These are phyloP conservation scores for Saposhnikovia divaricata DNA, from an alignment of 129 eudicot species.

Conservation along the genomic window DNA sequence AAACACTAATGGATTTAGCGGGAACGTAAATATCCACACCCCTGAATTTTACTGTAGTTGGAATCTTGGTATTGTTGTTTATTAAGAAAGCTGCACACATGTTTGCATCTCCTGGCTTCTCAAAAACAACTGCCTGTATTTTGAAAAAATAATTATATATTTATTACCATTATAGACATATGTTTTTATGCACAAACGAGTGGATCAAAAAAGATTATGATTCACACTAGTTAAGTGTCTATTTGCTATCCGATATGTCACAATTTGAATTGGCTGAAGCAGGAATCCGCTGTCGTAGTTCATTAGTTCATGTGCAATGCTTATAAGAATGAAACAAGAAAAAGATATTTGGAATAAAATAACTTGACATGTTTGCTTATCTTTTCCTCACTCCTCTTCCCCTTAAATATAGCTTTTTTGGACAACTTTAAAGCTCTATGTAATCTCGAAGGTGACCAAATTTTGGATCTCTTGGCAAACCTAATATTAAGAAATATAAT, in stretches of 20 bases:
- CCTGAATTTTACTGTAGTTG: conserved; percentile 38
- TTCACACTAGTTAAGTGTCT: not conserved
- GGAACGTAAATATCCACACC: conserved; percentile 45
- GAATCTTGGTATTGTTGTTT: conserved; percentile 45
- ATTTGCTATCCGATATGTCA: not conserved
- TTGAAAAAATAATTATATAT: not conserved
- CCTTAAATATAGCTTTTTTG: conserved; percentile 62
- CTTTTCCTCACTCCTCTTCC: conserved; percentile 4
- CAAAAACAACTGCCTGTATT: conserved; percentile 45
- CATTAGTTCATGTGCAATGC: not conserved
- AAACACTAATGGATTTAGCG: conserved; percentile 60
- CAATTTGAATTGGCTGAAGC: too few relatives aligned
- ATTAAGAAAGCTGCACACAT: conserved; percentile 77
- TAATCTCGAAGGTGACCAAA: conserved; percentile 79
- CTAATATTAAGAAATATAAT: conserved; percentile 23
- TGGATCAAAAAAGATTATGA: not conserved
- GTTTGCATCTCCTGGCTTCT: conserved; percentile 38
- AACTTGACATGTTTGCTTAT: conserved; percentile 21
- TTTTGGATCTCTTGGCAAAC: conserved; percentile 77
- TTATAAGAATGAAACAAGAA: not conserved
- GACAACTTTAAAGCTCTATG: conserved; percentile 54
- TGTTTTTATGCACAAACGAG: not conserved
- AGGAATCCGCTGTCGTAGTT: not conserved
- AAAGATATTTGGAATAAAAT: not conserved
- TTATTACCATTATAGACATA: not conserved